Percentiles rank a stretch among this genome's conserved stretches.
These are phyloP conservation scores for Hypoxylon rickii DNA, from an alignment of 495 filamentous ascomycete species.

Conservation along the genomic window DNA sequence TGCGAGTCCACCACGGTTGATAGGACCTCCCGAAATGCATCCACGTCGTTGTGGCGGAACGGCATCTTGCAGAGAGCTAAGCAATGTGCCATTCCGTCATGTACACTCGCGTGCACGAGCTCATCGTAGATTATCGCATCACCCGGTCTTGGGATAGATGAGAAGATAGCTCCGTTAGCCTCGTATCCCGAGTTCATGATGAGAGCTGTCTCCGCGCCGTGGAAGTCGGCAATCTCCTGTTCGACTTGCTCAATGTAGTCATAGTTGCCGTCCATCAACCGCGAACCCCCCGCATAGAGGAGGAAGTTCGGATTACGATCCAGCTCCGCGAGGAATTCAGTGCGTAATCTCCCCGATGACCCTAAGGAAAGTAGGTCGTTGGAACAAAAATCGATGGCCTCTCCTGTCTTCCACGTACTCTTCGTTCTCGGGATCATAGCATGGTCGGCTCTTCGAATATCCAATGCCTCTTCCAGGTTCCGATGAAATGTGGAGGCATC, in stretches of 20 bases:
- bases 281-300: conserved; percentile 46
- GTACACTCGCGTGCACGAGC: conserved; percentile 67
- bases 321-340: conserved; percentile 46
- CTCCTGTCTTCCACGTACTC: conserved; percentile 20
- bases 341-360: conserved; percentile 29
- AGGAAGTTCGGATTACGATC: conserved; percentile 23
- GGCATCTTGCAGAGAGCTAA: conserved; percentile 48
- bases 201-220: conserved; percentile 56
- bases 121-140: conserved; percentile 68
- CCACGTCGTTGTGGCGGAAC: conserved; percentile 62
- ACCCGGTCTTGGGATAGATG: conserved; percentile 61
- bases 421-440: conserved; percentile 8
- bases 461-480: conserved; percentile 41
- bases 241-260: conserved; percentile 62
- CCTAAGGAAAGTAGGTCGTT: conserved; percentile 52
- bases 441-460: conserved; percentile 29
- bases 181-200: conserved; percentile 66
- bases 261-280: conserved; percentile 62
- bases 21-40: conserved; percentile 51
- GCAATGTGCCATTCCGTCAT: conserved; percentile 64
- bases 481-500: conserved; percentile 36
- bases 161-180: conserved; percentile 62
- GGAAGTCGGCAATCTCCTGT: conserved; percentile 62
- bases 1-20: conserved; percentile 39
- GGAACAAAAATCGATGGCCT: conserved; percentile 49